A percentile compares a stretch with the other conserved stretches of the same genome.
Conservation (phyloP, 345 rosid genomes). For the Cardamine resedifolia region DNA sequence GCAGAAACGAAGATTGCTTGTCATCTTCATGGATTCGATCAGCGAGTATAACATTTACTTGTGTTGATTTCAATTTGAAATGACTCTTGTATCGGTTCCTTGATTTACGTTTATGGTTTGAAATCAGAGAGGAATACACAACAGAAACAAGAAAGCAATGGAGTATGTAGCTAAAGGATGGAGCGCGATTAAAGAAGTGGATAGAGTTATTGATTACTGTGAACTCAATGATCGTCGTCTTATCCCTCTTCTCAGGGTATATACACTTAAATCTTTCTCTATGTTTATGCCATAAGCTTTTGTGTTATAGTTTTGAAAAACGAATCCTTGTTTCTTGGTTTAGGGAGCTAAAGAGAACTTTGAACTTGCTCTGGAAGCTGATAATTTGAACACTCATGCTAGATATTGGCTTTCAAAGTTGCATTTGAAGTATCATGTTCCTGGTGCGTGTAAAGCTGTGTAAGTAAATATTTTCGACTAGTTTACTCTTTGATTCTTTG, state of each 20-base stretch:
- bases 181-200: constrained; percentile 85
- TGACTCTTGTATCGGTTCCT: background rate
- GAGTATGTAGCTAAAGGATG: constrained; percentile 87
- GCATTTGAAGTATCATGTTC: constrained; percentile 86
- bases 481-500: background rate
- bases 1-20: background rate
- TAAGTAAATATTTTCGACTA: constrained; percentile 39
- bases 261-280: background rate
- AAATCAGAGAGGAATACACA: constrained; percentile 72
- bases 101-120: background rate
- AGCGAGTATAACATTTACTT: background rate
- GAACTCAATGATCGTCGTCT: constrained; percentile 87
- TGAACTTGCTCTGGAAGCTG: constrained; percentile 80
- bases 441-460: constrained; percentile 85
- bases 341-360: constrained; percentile 91
- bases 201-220: constrained; percentile 80
- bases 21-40: constrained; percentile 3
- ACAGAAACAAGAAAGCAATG: constrained; percentile 84
- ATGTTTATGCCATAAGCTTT: background rate
- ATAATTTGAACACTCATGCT: constrained; percentile 78
- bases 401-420: constrained; percentile 77
- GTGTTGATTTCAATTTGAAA: background rate
- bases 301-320: background rate
- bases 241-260: constrained; percentile 77
- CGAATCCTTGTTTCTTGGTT: background rate